phyloP scores from a whole-genome alignment of 2,329 filamentous ascomycete species.

The Talaromyces sp. region DNA sequence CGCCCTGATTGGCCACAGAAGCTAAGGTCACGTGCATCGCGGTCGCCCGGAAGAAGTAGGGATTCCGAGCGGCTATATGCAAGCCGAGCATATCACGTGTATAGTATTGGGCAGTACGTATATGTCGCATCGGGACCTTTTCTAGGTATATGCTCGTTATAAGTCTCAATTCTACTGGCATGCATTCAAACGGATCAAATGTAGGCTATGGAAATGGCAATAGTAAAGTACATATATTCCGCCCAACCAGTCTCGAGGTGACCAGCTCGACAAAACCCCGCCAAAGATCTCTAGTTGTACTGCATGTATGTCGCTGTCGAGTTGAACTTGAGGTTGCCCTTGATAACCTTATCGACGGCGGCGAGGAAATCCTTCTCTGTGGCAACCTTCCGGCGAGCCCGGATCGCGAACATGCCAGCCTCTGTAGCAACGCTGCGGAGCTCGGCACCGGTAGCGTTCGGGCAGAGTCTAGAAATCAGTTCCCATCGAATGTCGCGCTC shows the following conservation, averaged over 20 bases:
- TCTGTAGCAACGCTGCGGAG: constrained; percentile 94
- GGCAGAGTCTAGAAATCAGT: constrained; percentile 92
- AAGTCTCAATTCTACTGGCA: background rate
- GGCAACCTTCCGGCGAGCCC: constrained; percentile 90
- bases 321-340: constrained; percentile 99
- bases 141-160: too few species aligned
- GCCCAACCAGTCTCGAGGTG: constrained; percentile 20
- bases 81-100: constrained; percentile 1
- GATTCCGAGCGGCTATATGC: constrained; percentile 13
- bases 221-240: constrained; percentile 27
- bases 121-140: too few species aligned
- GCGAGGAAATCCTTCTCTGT: constrained; percentile 98
- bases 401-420: constrained; percentile 97
- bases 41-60: constrained; percentile 19
- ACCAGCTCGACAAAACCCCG: constrained; percentile 15
- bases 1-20: constrained; percentile 22
- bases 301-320: constrained; percentile 97
- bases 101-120: too few species aligned
- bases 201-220: constrained; percentile 7
- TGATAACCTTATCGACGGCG: constrained; percentile 98
- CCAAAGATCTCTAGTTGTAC: constrained; percentile 69
- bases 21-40: constrained; percentile 23
- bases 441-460: constrained; percentile 95
- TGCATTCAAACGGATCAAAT: background rate
- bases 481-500: constrained; percentile 99